Evolutionary conservation across 108 stramenopile genomes (phyloP).

Genomic region (Nannochloropsis salina): DNA sequence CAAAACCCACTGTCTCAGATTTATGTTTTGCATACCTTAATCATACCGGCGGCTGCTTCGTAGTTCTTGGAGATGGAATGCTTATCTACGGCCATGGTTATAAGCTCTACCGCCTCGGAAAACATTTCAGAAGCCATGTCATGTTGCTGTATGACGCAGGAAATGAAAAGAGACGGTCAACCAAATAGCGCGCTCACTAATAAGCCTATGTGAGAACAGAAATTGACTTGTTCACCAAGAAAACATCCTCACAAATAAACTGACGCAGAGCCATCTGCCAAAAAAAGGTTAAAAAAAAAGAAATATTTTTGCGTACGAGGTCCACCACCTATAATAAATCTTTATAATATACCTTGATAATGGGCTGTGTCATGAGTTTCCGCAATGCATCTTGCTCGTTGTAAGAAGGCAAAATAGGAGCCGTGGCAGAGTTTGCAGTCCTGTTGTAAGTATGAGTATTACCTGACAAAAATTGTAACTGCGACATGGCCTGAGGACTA

Average conservation of each 20-base stretch:
- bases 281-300: too few species aligned
- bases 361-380: not conserved
- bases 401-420: not conserved
- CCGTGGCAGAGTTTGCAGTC: not conserved
- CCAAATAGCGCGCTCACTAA: too few species aligned
- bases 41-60: conserved; percentile 21
- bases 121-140: conserved; percentile 36
- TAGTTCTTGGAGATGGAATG: conserved; percentile 35
- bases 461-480: not conserved
- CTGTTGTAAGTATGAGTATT: not conserved
- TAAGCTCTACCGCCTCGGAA: conserved; percentile 32
- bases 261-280: too few species aligned
- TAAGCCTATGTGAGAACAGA: not conserved
- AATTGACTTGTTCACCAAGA: not conserved
- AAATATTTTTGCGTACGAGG: not conserved
- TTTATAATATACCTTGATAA: not conserved
- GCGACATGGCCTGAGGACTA: not conserved
- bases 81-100: conserved; percentile 43
- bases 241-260: not conserved
- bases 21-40: not conserved
- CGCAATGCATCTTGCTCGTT: conserved; percentile 13
- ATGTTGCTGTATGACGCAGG: not conserved
- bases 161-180: too few species aligned
- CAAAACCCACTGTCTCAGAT: too few species aligned
- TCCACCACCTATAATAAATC: not conserved